phyloP scores from a whole-genome alignment of 192 early-diverging fungal genomes.

The Mycoemilia scoparia region DNA sequence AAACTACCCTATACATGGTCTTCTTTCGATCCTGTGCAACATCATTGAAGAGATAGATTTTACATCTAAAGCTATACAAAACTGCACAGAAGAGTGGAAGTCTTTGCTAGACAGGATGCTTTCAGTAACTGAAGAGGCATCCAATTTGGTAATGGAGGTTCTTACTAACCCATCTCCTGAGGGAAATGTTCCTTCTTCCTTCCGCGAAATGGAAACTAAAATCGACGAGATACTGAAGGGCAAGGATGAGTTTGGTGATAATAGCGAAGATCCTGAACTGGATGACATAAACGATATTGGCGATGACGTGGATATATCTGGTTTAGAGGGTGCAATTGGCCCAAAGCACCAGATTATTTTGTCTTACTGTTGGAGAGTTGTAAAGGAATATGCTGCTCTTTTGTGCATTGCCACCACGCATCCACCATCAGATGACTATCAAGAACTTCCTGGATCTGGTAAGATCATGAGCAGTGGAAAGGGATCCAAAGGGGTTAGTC shows the following conservation, averaged over 20 bases:
- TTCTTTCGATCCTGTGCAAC: slow-evolving; percentile 36
- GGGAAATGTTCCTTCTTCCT: slow-evolving; percentile 70
- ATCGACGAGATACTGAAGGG: slow-evolving; percentile 26
- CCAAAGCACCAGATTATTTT: slow-evolving; percentile 71
- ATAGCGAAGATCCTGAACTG: not conserved
- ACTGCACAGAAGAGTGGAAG: slow-evolving; percentile 30
- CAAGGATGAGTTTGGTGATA: slow-evolving; percentile 1
- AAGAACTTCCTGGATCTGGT: too few relatives aligned
- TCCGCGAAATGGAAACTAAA: slow-evolving; percentile 42
- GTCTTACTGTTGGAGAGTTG: slow-evolving; percentile 79
- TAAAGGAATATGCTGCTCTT: slow-evolving; percentile 65
- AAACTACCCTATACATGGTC: slow-evolving; percentile 34
- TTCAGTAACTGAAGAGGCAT: slow-evolving; percentile 31
- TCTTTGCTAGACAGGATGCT: slow-evolving; percentile 26
- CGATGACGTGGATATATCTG: slow-evolving; percentile 13
- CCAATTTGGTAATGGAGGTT: slow-evolving; percentile 43
- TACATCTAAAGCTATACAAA: slow-evolving; percentile 17
- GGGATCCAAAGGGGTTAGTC: not conserved
- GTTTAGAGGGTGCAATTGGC: slow-evolving; percentile 17
- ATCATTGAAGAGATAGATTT: slow-evolving; percentile 45
- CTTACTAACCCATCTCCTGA: slow-evolving; percentile 69
- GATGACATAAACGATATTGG: slow-evolving; percentile 19
- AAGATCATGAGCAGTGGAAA: not conserved
- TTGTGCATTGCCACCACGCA: slow-evolving; percentile 21
- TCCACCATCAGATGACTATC: slow-evolving; percentile 9